Base-by-base conservation (phyloP, 2,329 filamentous ascomycete species). In the Nannizziopsis arthrosporioides region DNA sequence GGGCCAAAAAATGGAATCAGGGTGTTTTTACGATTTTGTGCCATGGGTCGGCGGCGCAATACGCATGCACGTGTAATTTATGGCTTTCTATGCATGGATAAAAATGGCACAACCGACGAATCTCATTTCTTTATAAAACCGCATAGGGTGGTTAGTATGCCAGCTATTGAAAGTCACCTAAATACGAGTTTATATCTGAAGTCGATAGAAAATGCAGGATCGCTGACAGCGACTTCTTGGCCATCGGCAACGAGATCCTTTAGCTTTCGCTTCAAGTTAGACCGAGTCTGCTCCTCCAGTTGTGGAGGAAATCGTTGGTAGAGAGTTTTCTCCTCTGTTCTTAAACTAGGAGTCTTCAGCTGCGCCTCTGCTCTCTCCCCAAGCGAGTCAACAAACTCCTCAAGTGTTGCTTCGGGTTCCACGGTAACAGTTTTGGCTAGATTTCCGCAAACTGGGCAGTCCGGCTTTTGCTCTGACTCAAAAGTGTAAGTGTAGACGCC, bases 401-500 rank as follows among this genome's bases (percentile, higher is more conserved):
- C 77, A 32, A 98, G 72, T 0, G 86, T 94, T 60, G 73, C 73
- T 37, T 78, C 75, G 0, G 82, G 76, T 58, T 88, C 77, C 18
- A 93, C 77, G 2, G 76, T 69, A 11, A 96, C 73, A 19, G 83
- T 82, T 45, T 86, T 83, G 3, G 92, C 81, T 50, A 86, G 69
- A 46, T 86, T 84, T 14, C 90, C 89, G 61, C 92, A 98, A 5
- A 96, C 92, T 2, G 92, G 88, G 55, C 92, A 98, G 66, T 96
- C 92, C 12, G 83, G 77, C 66, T 95, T 96, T 71, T 85, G 86
- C 68, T 95, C 84, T 60, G 94, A 88, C 60, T 88, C 82, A 64
- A 96, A 98, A 0, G 92, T 98, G 67, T 94, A 95, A 0, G 92
- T 98, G 71, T 98, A 98, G 55, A 98, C 84, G 55, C 84, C 78